Percentiles rank a stretch among this genome's conserved stretches.
Evolutionary conservation across 1,284 basidiomycete genomes (phyloP).

Genomic region (Cutaneotrichosporon dermatis): DNA sequence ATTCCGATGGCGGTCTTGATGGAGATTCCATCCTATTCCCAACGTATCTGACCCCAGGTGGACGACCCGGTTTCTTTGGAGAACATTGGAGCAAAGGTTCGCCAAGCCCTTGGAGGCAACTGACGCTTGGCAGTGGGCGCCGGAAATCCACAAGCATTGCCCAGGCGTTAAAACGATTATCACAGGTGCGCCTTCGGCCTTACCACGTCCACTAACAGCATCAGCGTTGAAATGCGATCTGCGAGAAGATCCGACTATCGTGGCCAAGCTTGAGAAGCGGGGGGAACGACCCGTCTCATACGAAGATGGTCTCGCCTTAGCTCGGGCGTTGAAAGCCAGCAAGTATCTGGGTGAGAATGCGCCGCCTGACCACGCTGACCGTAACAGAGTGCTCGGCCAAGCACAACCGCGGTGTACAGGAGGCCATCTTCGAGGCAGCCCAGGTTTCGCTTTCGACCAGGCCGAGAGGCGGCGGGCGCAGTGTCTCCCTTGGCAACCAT

Average conservation of each 20-base stretch:
- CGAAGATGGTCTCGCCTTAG: slow-evolving; percentile 80
- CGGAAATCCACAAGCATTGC: slow-evolving; percentile 65
- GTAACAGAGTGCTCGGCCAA: slow-evolving; percentile 89
- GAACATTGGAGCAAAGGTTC: slow-evolving; percentile 84
- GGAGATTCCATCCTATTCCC: no score
- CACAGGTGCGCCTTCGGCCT: slow-evolving; percentile 60
- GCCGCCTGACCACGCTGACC: neutral
- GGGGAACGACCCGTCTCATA: slow-evolving; percentile 71
- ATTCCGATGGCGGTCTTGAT: neutral
- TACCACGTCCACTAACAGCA: neutral
- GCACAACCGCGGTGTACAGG: slow-evolving; percentile 85
- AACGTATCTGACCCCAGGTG: slow-evolving; percentile 54
- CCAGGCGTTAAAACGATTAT: slow-evolving; percentile 89
- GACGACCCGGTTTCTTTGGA: slow-evolving; percentile 87
- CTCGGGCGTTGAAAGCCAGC: slow-evolving; percentile 82
- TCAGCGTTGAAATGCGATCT: slow-evolving; percentile 91
- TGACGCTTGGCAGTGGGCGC: slow-evolving; percentile 39
- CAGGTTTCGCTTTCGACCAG: slow-evolving; percentile 63
- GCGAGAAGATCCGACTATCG: slow-evolving; percentile 66
- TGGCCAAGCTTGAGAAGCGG: slow-evolving; percentile 57
- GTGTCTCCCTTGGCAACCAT: no score
- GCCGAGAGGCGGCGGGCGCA: neutral
- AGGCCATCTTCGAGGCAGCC: slow-evolving; percentile 86
- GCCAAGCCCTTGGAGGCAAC: neutral
- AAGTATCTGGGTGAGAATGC: slow-evolving; percentile 72